Conservation (phyloP, 495 filamentous ascomycete genomes). For the Cercophora samala region DNA sequence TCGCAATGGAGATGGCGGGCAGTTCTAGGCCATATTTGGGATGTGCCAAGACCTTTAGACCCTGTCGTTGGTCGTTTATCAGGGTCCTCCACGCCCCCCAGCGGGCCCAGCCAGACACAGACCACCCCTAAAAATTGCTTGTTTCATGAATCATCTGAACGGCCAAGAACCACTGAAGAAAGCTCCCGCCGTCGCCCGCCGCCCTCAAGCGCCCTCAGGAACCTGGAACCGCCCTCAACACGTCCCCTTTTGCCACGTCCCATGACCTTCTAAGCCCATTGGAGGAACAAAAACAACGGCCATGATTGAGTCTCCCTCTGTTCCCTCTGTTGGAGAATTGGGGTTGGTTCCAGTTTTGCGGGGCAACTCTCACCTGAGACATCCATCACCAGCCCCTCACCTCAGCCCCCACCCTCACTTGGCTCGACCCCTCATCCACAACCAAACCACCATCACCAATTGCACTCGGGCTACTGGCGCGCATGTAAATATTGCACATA, state of each 20-base stretch:
- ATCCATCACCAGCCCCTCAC: not conserved
- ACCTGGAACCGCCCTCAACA: slow-evolving; percentile 2
- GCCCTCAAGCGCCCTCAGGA: not conserved
- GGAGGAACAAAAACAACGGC: not conserved
- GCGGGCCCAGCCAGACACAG: not conserved
- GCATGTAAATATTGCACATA: not conserved
- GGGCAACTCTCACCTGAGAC: not conserved
- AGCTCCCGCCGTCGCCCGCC: not conserved
- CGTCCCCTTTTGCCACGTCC: not conserved
- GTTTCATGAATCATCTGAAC: not conserved
- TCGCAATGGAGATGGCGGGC: not conserved
- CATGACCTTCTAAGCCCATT: slow-evolving; percentile 3
- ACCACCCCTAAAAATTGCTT: not conserved
- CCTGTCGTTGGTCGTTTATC: not conserved
- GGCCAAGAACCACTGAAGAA: too few relatives aligned
- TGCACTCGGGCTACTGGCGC: not conserved
- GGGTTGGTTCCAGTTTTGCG: not conserved
- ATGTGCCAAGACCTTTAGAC: too few relatives aligned
- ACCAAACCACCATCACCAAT: too few relatives aligned
- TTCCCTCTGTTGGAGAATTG: not conserved
- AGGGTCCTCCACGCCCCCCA: not conserved
- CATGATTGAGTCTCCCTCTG: not conserved
- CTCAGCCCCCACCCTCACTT: not conserved
- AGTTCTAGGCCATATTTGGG: not conserved
- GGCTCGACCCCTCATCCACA: not conserved